Percentiles rank a stretch among this genome's conserved stretches.
Conservation (phyloP, 345 rosid genomes). For the Arabis hirsuta region DNA sequence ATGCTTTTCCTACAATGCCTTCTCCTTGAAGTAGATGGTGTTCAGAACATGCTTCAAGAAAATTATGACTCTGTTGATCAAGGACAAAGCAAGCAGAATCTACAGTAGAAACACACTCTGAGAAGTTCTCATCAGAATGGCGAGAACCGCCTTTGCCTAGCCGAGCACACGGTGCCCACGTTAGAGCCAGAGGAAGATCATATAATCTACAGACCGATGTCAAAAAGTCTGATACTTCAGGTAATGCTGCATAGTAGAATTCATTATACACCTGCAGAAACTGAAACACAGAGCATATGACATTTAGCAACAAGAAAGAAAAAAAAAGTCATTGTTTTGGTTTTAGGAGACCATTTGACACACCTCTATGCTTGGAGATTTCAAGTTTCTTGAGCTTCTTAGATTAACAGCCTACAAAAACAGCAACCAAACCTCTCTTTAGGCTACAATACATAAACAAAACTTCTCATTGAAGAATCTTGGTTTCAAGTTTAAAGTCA, state of each 20-base stretch:
- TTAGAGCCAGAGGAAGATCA: constrained; percentile 79
- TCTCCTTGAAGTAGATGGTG: constrained; percentile 76
- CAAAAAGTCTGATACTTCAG: constrained; percentile 60
- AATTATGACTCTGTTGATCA: constrained; percentile 48
- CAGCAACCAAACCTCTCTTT: constrained; percentile 17
- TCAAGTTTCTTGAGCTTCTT: constrained; percentile 64
- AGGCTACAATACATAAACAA: constrained; percentile 36
- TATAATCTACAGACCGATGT: constrained; percentile 61
- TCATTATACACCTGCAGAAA: constrained; percentile 55
- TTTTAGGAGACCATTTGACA: constrained; percentile 25
- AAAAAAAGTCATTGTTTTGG: neutral
- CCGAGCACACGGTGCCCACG: constrained; percentile 75
- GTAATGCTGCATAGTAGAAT: constrained; percentile 58
- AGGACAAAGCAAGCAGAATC: constrained; percentile 75
- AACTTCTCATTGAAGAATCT: constrained; percentile 9
- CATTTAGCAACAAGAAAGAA: neutral
- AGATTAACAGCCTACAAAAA: constrained; percentile 81
- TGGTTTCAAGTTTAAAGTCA: constrained; percentile 19
- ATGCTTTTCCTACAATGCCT: constrained; percentile 89
- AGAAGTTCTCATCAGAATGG: constrained; percentile 67
- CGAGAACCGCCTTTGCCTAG: constrained; percentile 75
- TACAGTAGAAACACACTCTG: constrained; percentile 69
- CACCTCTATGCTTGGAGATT: constrained; percentile 60
- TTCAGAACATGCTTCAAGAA: constrained; percentile 80
- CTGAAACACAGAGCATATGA: constrained; percentile 34